Conservation (phyloP, 306 rosid species). For the Quercus parvula region DNA sequence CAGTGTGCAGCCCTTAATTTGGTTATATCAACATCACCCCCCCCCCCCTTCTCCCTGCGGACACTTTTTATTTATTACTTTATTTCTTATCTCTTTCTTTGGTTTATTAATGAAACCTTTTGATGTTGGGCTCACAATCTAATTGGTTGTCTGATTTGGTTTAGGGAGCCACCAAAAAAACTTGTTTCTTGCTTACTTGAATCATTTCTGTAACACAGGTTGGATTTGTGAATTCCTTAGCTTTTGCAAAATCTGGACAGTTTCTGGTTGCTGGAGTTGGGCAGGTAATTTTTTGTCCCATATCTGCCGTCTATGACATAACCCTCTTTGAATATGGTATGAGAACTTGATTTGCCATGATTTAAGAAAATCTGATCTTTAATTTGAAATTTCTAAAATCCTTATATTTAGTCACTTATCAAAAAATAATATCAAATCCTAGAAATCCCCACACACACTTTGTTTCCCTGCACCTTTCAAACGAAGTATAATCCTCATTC, state of each 20-base stretch:
- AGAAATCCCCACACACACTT: no score
- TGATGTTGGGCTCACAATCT: not conserved
- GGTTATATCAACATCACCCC: not conserved
- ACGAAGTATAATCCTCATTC: no score
- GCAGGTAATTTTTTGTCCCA: conserved; percentile 49
- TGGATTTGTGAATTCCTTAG: conserved; percentile 90
- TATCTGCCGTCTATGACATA: not conserved
- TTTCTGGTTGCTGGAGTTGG: conserved; percentile 91
- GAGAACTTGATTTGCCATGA: not conserved
- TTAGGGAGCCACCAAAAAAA: not conserved
- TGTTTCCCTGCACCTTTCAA: no score
- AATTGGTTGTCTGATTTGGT: not conserved
- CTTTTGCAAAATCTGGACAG: conserved; percentile 82
- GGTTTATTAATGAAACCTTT: not conserved
- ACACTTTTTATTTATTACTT: not conserved
- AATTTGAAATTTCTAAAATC: not conserved
- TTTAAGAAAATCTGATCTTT: not conserved
- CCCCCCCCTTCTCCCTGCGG: no score
- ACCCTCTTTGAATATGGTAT: not conserved
- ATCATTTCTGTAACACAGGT: conserved; percentile 44
- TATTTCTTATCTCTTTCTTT: not conserved
- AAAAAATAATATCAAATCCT: not conserved
- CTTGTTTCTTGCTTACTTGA: not conserved
- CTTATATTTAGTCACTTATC: not conserved
- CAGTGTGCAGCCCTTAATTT: not conserved